Evolutionary conservation across 768 basidiomycete genomes (phyloP), one percentile per base, ranked within the genome.

Genomic region (Suillus variegatus): DNA sequence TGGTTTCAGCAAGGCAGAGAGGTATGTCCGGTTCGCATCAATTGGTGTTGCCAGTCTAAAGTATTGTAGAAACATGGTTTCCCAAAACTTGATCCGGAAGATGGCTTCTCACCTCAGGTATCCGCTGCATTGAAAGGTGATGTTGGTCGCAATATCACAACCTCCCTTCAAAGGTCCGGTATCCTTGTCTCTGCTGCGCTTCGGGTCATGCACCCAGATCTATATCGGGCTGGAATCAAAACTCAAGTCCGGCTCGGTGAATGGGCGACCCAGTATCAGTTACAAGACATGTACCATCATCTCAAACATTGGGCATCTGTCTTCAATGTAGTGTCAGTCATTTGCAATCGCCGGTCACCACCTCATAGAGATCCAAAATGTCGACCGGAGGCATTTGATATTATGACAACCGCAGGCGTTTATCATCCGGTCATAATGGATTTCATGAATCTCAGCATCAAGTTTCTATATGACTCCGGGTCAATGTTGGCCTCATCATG

Each of bases 1-100:
- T 54, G 32, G 28, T 54, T 54, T 54, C 32, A 54, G 52, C 32
- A 54, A 54, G 52, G 32, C 8, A 54, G 52, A 54, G 52, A 54
- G 32, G 32, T 54, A 54, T 10, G 52, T 14, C 28, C 9, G 8
- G 52, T 32, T 16, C 25, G 8, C 4, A 16, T 28, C 2, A 3
- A 52, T 16, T 28, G 16, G 6, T 5, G 25, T 18, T 28, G 25
- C 14, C 3, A 22, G 25, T 14, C 16, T 32, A 2, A 28, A 52
- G 14, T 18, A 28, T 52, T 28, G 28, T 32, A 52, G 51, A 52
- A 52, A 52, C 51, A 52, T 52, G 51, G 51, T 36, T 36, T 36
- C 36, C 36, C 36, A 36, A 36, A 36, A 36, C 8, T 36, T 36
- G 36, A 36, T 36, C 49, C 1, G 1, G 49, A 20, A n/a, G 18